Evolutionary conservation across 352 stramenopile genomes (phyloP).

Genomic region (Phytophthora fragariaefolia): DNA sequence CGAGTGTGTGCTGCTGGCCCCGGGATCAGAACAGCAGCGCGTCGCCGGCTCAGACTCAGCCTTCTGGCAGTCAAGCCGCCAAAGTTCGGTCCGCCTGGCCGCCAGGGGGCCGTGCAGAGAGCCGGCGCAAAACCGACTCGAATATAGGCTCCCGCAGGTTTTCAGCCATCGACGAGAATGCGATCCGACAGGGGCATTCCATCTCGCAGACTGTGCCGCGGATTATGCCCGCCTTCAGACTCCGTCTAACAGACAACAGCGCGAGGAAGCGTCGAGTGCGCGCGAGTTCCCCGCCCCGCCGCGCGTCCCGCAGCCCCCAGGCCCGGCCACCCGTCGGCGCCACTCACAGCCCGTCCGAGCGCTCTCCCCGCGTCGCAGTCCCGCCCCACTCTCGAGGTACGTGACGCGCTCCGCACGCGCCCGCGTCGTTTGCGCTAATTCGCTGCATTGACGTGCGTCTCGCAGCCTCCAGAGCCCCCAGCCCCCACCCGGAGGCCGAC

Average conservation of each 20-base stretch:
- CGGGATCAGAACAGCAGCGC: too few species aligned
- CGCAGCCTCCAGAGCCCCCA: conserved; percentile 2
- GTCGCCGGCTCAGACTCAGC: background rate
- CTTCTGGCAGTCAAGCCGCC: too few species aligned
- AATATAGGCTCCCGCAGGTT: conserved; percentile 27
- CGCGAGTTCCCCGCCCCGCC: conserved; percentile 2
- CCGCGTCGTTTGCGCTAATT: conserved; percentile 1
- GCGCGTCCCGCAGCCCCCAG: background rate
- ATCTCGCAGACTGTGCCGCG: conserved; percentile 7
- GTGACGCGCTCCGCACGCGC: background rate
- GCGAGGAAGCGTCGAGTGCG: conserved; percentile 8
- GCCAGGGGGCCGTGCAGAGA: background rate
- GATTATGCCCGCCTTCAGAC: conserved; percentile 19
- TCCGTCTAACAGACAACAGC: conserved; percentile 19
- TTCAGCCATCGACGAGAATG: background rate
- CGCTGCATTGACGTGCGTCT: background rate
- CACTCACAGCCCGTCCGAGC: background rate
- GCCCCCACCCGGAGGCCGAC: background rate
- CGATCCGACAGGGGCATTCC: background rate
- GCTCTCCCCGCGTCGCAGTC: conserved; percentile 5
- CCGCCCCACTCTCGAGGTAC: conserved; percentile 11
- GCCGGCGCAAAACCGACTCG: conserved; percentile 36
- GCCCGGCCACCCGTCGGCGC: conserved; percentile 6
- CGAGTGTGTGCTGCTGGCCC: too few species aligned
- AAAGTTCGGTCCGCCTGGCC: conserved; percentile 9